Percentiles rank a stretch among this genome's conserved stretches.
Conservation (phyloP, 148 eudicot genomes). For the Camellia japonica region DNA sequence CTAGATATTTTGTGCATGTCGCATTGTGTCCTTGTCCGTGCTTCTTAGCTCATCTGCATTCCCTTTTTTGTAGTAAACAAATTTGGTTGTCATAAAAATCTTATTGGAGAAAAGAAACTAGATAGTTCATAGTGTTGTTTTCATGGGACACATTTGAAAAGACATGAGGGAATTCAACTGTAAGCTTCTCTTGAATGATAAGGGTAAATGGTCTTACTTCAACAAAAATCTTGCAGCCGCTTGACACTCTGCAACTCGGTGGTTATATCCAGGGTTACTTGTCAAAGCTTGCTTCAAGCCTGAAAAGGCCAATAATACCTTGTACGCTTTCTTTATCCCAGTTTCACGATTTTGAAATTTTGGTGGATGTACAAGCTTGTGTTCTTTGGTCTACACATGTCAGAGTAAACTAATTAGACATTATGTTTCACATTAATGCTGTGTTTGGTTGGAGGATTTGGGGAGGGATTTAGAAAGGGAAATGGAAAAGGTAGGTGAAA, state of each 20-base stretch:
- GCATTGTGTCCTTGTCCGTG: too few species aligned
- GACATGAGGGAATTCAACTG: background rate
- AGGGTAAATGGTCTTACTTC: slow-evolving; percentile 47
- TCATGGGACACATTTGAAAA: background rate
- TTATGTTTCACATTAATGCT: too few species aligned
- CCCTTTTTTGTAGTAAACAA: background rate
- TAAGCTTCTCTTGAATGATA: background rate
- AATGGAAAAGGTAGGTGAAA: too few species aligned
- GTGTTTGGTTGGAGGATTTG: too few species aligned
- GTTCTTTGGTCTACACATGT: slow-evolving; percentile 69
- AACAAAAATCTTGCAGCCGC: slow-evolving; percentile 85
- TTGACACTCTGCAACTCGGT: slow-evolving; percentile 80
- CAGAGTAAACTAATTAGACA: background rate
- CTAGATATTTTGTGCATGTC: too few species aligned
- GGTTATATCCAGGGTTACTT: slow-evolving; percentile 72
- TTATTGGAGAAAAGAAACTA: background rate
- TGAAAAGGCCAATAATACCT: slow-evolving; percentile 82
- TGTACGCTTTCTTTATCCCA: slow-evolving; percentile 49
- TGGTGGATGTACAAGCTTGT: slow-evolving; percentile 70
- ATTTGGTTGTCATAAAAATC: background rate
- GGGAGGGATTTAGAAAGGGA: too few species aligned
- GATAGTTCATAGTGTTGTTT: background rate
- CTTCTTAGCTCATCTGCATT: background rate
- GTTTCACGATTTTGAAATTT: slow-evolving; percentile 25
- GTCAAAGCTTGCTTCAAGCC: slow-evolving; percentile 92